These are phyloP conservation scores for Kodamaea jinghongensis DNA, from an alignment of 805 yeast species.

Conservation along the genomic window DNA sequence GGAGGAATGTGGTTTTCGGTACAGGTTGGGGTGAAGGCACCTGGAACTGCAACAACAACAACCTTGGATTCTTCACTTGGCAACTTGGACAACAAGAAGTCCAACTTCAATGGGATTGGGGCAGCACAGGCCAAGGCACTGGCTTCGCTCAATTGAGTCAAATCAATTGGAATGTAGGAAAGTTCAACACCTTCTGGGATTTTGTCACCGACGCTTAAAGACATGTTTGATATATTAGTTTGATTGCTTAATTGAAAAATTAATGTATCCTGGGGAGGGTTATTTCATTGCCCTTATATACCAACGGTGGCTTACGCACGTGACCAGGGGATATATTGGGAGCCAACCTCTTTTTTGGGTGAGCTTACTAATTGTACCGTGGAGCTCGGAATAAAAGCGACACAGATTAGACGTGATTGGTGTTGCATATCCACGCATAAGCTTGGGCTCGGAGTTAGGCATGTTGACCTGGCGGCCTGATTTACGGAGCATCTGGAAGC, in stretches of 20 bases:
- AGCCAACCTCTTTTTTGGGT: too few species aligned
- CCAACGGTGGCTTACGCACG: too few species aligned
- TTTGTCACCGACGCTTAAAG: constrained; percentile 24
- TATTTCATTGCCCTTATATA: too few species aligned
- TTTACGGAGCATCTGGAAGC: too few species aligned
- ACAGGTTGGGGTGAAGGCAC: constrained; percentile 45
- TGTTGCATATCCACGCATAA: too few species aligned
- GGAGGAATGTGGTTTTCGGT: constrained; percentile 45
- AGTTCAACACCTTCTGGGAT: constrained; percentile 37
- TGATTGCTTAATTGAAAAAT: background rate
- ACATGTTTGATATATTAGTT: constrained; percentile 6
- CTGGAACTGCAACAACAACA: constrained; percentile 41
- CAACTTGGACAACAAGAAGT: constrained; percentile 26
- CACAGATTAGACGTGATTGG: too few species aligned
- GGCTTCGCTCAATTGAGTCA: constrained; percentile 20
- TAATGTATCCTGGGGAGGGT: too few species aligned
- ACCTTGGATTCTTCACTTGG: constrained; percentile 18
- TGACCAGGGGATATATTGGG: too few species aligned
- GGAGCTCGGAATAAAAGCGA: too few species aligned
- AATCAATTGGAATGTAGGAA: constrained; percentile 37
- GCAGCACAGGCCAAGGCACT: constrained; percentile 34
- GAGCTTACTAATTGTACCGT: too few species aligned
- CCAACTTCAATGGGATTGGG: constrained; percentile 34
- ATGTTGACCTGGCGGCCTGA: too few species aligned
- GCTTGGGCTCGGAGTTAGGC: too few species aligned